Evolutionary conservation across 352 stramenopile genomes (phyloP).

Genomic region (Phytophthora sojae): DNA sequence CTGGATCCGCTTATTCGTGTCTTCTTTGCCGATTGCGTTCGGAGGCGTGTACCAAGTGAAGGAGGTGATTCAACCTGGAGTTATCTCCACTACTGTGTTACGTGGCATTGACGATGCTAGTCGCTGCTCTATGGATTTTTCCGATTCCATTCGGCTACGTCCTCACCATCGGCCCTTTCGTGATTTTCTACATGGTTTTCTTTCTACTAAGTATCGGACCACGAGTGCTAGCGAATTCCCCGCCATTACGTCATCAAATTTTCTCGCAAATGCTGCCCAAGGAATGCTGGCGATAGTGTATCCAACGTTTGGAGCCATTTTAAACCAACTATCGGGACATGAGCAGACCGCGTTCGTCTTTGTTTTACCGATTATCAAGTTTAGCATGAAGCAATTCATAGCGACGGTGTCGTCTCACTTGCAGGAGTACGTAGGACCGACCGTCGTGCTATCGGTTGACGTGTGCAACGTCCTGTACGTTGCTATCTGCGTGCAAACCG

Average conservation of each 20-base stretch:
- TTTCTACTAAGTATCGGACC: constrained; percentile 28
- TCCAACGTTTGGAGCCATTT: constrained; percentile 27
- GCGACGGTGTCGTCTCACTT: constrained; percentile 4
- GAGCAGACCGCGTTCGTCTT: constrained; percentile 8
- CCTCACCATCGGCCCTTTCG: constrained; percentile 17
- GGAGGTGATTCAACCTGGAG: constrained; percentile 15
- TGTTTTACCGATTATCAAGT: constrained; percentile 21
- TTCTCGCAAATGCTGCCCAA: constrained; percentile 20
- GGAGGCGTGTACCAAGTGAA: constrained; percentile 20
- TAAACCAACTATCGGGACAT: background rate
- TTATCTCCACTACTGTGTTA: constrained; percentile 13
- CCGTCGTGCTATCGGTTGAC: constrained; percentile 35
- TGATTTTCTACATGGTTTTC: constrained; percentile 25
- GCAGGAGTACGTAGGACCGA: constrained; percentile 16
- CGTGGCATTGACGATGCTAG: constrained; percentile 13
- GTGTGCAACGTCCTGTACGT: constrained; percentile 24
- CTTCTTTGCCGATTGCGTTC: constrained; percentile 16
- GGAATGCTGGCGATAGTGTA: constrained; percentile 24
- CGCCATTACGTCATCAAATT: constrained; percentile 7
- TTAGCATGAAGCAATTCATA: constrained; percentile 29
- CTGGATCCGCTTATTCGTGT: constrained; percentile 30
- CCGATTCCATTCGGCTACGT: constrained; percentile 31
- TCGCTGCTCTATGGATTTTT: constrained; percentile 32
- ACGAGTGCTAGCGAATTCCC: background rate
- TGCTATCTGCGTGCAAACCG: constrained; percentile 31